Conservation (phyloP, 352 stramenopile species). For the Globisporangium okanoganense region DNA sequence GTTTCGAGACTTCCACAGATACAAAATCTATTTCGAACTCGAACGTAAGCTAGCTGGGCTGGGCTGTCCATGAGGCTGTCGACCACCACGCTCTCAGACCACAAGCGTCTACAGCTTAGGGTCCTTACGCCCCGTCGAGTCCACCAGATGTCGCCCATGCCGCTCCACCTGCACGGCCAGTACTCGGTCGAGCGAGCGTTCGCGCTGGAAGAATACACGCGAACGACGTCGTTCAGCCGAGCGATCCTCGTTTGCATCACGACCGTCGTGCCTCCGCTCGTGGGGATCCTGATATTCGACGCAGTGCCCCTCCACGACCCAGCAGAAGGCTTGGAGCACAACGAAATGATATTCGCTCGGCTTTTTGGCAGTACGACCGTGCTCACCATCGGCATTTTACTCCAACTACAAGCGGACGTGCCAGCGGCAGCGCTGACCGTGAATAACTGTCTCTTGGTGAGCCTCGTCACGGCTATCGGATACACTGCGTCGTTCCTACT, state of each 20-base stretch:
- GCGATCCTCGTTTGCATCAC: neutral
- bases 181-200: neutral
- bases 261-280: conserved; percentile 9
- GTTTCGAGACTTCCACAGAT: too few species aligned
- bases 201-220: neutral
- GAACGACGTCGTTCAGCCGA: neutral
- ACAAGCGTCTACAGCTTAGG: too few species aligned
- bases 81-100: neutral
- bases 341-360: neutral
- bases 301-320: conserved; percentile 11
- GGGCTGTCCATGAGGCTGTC: too few species aligned
- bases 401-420: neutral
- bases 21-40: too few species aligned
- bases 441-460: neutral
- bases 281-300: conserved; percentile 5
- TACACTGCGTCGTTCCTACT: conserved; percentile 10
- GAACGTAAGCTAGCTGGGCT: too few species aligned
- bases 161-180: neutral
- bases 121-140: too few species aligned
- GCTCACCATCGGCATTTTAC: neutral
- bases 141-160: neutral
- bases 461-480: neutral
- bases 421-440: neutral
- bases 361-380: neutral
- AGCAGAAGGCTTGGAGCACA: neutral